A percentile compares a stretch with the other conserved stretches of the same genome.
Conservation (phyloP, 2,329 filamentous ascomycete species). For the Microcyclosporella mali region DNA sequence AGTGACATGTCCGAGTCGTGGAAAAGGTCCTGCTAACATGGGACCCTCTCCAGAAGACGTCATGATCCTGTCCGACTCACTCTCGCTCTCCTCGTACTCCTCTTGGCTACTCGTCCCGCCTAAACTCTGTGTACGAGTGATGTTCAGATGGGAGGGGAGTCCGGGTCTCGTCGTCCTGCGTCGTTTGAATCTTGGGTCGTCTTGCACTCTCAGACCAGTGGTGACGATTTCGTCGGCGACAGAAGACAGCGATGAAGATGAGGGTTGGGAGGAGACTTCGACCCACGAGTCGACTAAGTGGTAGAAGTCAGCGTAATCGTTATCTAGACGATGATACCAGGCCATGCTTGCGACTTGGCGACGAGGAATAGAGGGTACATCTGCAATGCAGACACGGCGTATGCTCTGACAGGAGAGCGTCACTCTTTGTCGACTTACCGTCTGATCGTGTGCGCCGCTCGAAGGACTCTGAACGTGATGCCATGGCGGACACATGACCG, state of each 20-base stretch:
- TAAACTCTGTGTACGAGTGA: slow-evolving; percentile 40
- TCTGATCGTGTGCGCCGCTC: slow-evolving; percentile 26
- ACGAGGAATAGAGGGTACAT: neutral
- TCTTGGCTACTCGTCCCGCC: slow-evolving; percentile 70
- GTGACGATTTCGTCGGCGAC: slow-evolving; percentile 84
- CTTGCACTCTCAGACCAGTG: slow-evolving; percentile 72
- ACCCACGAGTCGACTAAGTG: slow-evolving; percentile 77
- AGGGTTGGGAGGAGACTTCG: slow-evolving; percentile 86
- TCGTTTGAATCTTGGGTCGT: slow-evolving; percentile 57
- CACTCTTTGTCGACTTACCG: slow-evolving; percentile 21
- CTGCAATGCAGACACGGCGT: neutral
- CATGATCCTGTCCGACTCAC: slow-evolving; percentile 69
- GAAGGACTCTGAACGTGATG: slow-evolving; percentile 27
- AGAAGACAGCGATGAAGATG: slow-evolving; percentile 84
- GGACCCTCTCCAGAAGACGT: slow-evolving; percentile 59
- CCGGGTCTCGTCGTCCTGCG: slow-evolving; percentile 40
- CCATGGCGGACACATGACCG: slow-evolving; percentile 24
- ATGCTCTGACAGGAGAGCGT: neutral
- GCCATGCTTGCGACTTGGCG: slow-evolving; percentile 13
- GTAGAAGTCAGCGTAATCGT: slow-evolving; percentile 26
- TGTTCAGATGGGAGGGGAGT: slow-evolving; percentile 37
- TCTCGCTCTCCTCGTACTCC: slow-evolving; percentile 91
- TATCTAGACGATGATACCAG: slow-evolving; percentile 16
- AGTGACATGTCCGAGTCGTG: slow-evolving; percentile 23
- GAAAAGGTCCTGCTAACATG: slow-evolving; percentile 22